Conservation (phyloP, 192 early-diverging fungal species). For the Lunasporangiospora selenospora region DNA sequence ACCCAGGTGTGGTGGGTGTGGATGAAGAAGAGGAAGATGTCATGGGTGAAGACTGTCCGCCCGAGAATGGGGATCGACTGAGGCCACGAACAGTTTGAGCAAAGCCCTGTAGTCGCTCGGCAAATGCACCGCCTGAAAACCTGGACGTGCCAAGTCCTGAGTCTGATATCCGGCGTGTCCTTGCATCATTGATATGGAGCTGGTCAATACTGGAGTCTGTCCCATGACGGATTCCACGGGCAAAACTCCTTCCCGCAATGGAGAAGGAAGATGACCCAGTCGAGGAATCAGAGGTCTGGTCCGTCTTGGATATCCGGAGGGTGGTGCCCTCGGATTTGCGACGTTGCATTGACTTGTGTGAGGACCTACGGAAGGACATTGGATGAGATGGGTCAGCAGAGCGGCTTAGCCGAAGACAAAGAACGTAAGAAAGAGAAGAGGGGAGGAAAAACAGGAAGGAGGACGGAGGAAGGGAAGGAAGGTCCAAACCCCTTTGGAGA, state of each 20-base stretch:
- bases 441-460: no score
- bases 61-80: constrained; percentile 18
- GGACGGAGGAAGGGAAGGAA: no score
- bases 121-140: constrained; percentile 17
- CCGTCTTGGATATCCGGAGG: constrained; percentile 26
- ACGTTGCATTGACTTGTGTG: constrained; percentile 25
- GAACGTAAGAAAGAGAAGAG: no score
- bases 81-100: constrained; percentile 34
- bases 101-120: constrained; percentile 28
- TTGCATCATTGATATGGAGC: constrained; percentile 32
- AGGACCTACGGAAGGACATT: not conserved
- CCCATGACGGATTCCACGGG: no score
- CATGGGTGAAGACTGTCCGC: constrained; percentile 17
- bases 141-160: constrained; percentile 30
- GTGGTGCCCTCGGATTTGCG: constrained; percentile 43
- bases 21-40: constrained; percentile 24
- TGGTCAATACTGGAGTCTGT: constrained; percentile 39
- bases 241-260: no score
- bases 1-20: constrained; percentile 9
- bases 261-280: no score
- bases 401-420: no score
- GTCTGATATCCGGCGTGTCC: constrained; percentile 40
- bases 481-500: no score
- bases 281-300: no score
- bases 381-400: no score